Base-by-base conservation (phyloP, 2,329 filamentous ascomycete genomes). In the Sarocladium strictum region DNA sequence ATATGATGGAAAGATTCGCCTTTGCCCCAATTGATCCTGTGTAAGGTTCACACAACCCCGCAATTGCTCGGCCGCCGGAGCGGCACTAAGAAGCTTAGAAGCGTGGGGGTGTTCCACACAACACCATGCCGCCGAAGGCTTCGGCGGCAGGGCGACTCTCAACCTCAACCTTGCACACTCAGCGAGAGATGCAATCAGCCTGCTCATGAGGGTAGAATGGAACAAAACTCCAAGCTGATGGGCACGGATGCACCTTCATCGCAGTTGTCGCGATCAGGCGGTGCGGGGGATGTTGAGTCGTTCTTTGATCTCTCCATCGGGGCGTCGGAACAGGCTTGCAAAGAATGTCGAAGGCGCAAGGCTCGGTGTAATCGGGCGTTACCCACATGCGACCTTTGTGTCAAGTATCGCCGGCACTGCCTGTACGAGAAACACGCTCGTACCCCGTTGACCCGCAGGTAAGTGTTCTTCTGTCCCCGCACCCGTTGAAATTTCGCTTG, bases 361-460 rank as follows among this genome's bases (percentile, higher is more conserved):
- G 67, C 71, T 12, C 65, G 69, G 43, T 73, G 71, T 58, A 67
- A 73, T 54, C 63, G 65, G 37, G 63, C 62, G 3, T 62, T 72
- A 27, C 71, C 71, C 11, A 69, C 63, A 3, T 74, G 71, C 56
- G 64, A 66, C 37, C 61, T 70, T 15, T 78, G 74, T 59, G 61
- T 68, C 49, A 71, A 70, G 55, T 74, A 75, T 58, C 66, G 70
- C 40, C 64, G 75, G 14, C 70, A 74, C 56, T 78, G 76, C 56
- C 63, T 76, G 6, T 78, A 78, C 55, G 75, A 78, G 59, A 75
- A 72, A 58, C 70, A 76, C 52, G 67, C 68, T n/a, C 67, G 71
- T 43, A 78, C 75, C 12, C 75, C 75, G 4, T 63, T 78, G 56
- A 78, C 75, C 4, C 66, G 76, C 41, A 76, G 71, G 67, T 70